Evolutionary conservation across 2,329 filamentous ascomycete genomes (phyloP), one percentile per base, ranked within the genome.

Genomic region (Byssochlamys sp.): DNA sequence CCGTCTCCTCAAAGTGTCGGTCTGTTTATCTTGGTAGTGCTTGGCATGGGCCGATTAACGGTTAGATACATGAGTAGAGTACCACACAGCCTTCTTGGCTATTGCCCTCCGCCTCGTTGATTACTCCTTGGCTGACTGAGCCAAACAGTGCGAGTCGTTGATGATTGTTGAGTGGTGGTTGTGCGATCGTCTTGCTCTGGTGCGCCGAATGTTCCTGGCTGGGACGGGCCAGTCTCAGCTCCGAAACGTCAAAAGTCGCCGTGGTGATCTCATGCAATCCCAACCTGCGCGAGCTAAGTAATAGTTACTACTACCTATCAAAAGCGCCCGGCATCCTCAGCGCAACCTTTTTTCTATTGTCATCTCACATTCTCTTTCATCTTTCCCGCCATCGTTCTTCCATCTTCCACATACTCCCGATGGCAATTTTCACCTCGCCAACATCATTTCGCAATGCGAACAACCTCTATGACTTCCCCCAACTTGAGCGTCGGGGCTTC

Each of bases 371-470:
- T 28, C 14, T 6, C 39, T 48, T 28, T 11, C 24, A 51, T 25
- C 48, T 48, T 49, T 28, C 7, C 49, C 19, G 49, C 26, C 49
- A 14, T 51, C 28, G 28, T 27, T 45, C 55, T 52, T 52, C 45
- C 12, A 11, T 53, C 28, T 9, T 11, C 27, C 9, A 45, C 51
- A n/a, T 12, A 10, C 52, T 33, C 48, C 68, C 63, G 57, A 74
- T 73, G 70, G 70, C 71, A 67, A 67, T 79, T 67, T 78, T 82
- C 67, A 75, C 74, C 33, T 62, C 69, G 12, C 80, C 79, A 39
- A 76, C 74, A 33, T 80, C 80, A 50, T 77, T 80, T 61, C 73
- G 75, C 67, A 70, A 71, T 67, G 64, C 69, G 66, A 74, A 76
- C 66, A 66, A 61, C 53, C 57, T 69, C 51, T 59, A 61, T 14